These are phyloP conservation scores for Apiotrichum veenhuisii DNA, from an alignment of 1,284 basidiomycete genomes.

Conservation along the genomic window DNA sequence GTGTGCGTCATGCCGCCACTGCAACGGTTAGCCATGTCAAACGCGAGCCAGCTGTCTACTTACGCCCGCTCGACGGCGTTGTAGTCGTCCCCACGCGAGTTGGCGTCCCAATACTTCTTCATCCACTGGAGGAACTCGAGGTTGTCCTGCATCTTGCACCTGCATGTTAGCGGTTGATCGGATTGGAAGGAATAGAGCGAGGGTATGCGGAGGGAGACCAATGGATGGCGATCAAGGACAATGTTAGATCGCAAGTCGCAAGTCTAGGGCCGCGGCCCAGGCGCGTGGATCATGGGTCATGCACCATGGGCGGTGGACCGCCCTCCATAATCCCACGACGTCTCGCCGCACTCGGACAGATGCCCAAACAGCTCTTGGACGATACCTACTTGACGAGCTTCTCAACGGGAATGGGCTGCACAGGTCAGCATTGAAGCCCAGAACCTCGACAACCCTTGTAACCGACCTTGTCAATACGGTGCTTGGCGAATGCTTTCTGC, in stretches of 20 bases:
- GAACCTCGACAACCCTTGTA: background rate
- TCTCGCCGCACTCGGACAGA: background rate
- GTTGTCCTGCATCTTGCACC: slow-evolving; percentile 99
- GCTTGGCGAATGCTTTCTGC: slow-evolving; percentile 78
- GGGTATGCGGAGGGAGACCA: background rate
- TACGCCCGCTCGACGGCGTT: slow-evolving; percentile 66
- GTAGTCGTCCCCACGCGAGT: slow-evolving; percentile 83
- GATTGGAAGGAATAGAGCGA: background rate
- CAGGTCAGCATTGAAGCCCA: slow-evolving; percentile 44
- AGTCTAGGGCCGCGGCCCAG: no score
- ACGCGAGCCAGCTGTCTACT: slow-evolving; percentile 14
- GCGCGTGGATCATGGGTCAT: no score
- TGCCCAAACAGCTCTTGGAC: background rate
- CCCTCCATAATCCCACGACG: no score
- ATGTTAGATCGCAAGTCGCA: background rate
- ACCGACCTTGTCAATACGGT: slow-evolving; percentile 88
- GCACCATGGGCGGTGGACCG: no score
- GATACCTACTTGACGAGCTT: slow-evolving; percentile 67
- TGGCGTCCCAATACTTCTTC: slow-evolving; percentile 91
- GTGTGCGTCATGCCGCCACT: slow-evolving; percentile 7
- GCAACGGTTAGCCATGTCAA: background rate
- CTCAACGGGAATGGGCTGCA: slow-evolving; percentile 85
- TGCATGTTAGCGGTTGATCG: slow-evolving; percentile 8
- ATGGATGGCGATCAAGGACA: background rate
- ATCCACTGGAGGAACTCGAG: slow-evolving; percentile 98